Conservation (phyloP, 164 flowering plant genomes). For the Stephania yunnanensis region DNA sequence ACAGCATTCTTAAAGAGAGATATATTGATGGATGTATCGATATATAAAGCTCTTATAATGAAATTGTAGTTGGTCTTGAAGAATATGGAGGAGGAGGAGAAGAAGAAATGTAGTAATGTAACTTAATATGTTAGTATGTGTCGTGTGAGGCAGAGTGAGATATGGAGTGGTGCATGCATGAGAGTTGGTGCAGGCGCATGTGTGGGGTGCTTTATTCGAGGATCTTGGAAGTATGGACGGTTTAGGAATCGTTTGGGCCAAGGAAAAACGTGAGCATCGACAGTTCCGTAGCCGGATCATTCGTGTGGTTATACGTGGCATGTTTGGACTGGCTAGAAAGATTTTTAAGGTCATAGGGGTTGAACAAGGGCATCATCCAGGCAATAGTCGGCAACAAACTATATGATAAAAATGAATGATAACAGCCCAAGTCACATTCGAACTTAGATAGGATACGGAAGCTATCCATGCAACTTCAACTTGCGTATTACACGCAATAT, state of each 20-base stretch:
- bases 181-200: conserved; percentile 9
- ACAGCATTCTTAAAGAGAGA: too few relatives aligned
- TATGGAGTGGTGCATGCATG: conserved; percentile 4
- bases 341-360: too few relatives aligned
- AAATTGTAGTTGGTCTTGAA: too few relatives aligned
- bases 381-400: too few relatives aligned
- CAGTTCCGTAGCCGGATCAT: conserved; percentile 3
- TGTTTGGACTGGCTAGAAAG: not conserved
- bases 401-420: too few relatives aligned
- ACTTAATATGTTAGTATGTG: not conserved
- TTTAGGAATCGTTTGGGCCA: conserved; percentile 2
- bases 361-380: too few relatives aligned
- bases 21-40: too few relatives aligned
- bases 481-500: too few relatives aligned
- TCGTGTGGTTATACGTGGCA: not conserved
- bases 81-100: not conserved
- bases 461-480: too few relatives aligned
- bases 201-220: conserved; percentile 8
- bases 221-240: not conserved
- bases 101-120: not conserved
- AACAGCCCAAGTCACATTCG: too few relatives aligned
- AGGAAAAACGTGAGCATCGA: not conserved
- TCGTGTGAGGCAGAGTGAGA: not conserved
- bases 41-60: too few relatives aligned
- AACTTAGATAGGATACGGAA: too few relatives aligned